A percentile compares a stretch with the other conserved stretches of the same genome.
Conservation (phyloP, 2,329 filamentous ascomycete species). For the Pseudocercospora macadamiae region DNA sequence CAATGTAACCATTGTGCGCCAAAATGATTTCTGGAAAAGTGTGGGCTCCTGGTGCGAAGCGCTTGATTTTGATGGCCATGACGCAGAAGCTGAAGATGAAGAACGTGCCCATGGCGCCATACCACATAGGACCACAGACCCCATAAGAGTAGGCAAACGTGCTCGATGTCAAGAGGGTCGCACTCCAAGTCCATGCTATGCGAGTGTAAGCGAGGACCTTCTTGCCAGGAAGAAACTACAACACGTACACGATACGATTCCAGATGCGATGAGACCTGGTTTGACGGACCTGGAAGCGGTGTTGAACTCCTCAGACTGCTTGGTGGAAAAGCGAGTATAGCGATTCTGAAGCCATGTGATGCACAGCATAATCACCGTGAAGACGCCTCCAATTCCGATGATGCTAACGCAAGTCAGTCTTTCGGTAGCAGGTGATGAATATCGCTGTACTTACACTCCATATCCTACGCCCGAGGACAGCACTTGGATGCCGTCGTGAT, state of each 20-base stretch:
- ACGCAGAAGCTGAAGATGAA: constrained; percentile 51
- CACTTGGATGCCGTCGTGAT: constrained; percentile 22
- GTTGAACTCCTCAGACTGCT: constrained; percentile 74
- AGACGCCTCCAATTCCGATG: constrained; percentile 71
- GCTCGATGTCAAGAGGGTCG: constrained; percentile 39
- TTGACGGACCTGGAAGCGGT: constrained; percentile 86
- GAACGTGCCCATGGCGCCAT: constrained; percentile 48
- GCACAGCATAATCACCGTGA: constrained; percentile 55
- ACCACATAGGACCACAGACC: constrained; percentile 44
- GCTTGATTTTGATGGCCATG: constrained; percentile 48
- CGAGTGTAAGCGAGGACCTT: background rate
- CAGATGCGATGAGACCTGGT: constrained; percentile 81
- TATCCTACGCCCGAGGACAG: constrained; percentile 28
- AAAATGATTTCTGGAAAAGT: constrained; percentile 49
- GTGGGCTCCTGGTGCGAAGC: constrained; percentile 43
- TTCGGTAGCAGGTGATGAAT: too few species aligned
- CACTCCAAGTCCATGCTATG: constrained; percentile 75
- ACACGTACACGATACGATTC: constrained; percentile 66
- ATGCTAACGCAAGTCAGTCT: too few species aligned
- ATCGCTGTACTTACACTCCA: too few species aligned
- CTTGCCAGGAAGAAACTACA: background rate
- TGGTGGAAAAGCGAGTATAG: constrained; percentile 46
- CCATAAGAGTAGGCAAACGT: constrained; percentile 44
- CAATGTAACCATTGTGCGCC: constrained; percentile 39
- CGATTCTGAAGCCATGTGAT: constrained; percentile 39